Conservation (phyloP, 306 rosid genomes). For the Rubus idaeus region DNA sequence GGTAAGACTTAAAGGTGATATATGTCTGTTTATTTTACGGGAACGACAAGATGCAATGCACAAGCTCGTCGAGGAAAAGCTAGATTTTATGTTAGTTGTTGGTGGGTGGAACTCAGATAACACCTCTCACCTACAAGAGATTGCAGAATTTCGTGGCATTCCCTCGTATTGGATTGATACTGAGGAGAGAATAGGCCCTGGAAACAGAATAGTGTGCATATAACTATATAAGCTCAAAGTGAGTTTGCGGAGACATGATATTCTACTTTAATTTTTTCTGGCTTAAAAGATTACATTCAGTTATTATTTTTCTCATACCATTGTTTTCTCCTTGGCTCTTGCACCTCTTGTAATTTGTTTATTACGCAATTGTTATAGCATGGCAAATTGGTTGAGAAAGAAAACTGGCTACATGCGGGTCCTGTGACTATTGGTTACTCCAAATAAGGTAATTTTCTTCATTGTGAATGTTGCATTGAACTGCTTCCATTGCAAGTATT, state of each 20-base stretch:
- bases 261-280: conserved; percentile 10
- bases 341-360: background rate
- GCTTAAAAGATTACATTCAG: background rate
- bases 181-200: conserved; percentile 94
- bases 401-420: conserved; percentile 81
- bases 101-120: conserved; percentile 99
- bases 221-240: conserved; percentile 71
- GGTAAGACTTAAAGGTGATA: background rate
- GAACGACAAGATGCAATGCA: conserved; percentile 99
- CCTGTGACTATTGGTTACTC: conserved; percentile 84
- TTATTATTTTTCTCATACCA: background rate
- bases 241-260: conserved; percentile 30
- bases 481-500: background rate
- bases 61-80: conserved; percentile 76
- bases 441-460: conserved; percentile 78
- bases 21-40: conserved; percentile 39
- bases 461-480: background rate
- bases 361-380: conserved; percentile 45
- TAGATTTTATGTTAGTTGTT: conserved; percentile 82
- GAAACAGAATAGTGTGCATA: conserved; percentile 92
- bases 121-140: conserved; percentile 97
- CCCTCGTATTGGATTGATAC: conserved; percentile 95
- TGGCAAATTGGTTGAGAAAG: conserved; percentile 93
- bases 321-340: background rate
- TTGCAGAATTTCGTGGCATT: conserved; percentile 87